These are phyloP conservation scores for Rosa lucieae DNA, from an alignment of 306 rosid genomes.

Conservation along the genomic window DNA sequence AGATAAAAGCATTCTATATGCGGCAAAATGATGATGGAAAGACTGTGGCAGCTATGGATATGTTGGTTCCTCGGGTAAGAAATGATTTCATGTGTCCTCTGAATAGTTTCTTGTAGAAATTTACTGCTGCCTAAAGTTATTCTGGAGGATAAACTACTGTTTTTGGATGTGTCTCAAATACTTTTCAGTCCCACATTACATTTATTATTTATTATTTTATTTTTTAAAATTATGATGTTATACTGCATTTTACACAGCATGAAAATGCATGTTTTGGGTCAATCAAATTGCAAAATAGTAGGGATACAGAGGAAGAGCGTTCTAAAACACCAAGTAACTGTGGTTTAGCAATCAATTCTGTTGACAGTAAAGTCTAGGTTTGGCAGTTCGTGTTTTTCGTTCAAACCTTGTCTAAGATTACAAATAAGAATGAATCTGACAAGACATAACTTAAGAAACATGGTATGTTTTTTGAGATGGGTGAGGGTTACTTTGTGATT, in stretches of 20 bases:
- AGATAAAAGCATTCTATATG: conserved; percentile 96
- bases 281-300: not conserved
- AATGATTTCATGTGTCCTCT: conserved; percentile 1
- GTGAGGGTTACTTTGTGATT: not conserved
- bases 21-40: conserved; percentile 90
- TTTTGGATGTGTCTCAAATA: not conserved
- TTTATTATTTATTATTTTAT: not conserved
- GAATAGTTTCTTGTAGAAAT: not conserved
- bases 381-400: not conserved
- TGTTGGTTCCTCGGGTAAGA: conserved; percentile 91
- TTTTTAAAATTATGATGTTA: not conserved
- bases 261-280: not conserved
- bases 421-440: not conserved
- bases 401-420: not conserved
- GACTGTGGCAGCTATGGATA: conserved; percentile 98
- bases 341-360: not conserved
- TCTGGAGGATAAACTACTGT: not conserved
- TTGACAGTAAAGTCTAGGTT: not conserved
- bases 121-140: not conserved
- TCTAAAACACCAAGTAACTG: not conserved
- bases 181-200: not conserved
- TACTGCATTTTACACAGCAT: not conserved
- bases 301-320: not conserved
- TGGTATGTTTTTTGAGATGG: too few species aligned
- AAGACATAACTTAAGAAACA: not conserved